Percentiles rank a stretch among this genome's conserved stretches.
Conservation (phyloP, 192 early-diverging fungal genomes). For the Thamnidium elegans region DNA sequence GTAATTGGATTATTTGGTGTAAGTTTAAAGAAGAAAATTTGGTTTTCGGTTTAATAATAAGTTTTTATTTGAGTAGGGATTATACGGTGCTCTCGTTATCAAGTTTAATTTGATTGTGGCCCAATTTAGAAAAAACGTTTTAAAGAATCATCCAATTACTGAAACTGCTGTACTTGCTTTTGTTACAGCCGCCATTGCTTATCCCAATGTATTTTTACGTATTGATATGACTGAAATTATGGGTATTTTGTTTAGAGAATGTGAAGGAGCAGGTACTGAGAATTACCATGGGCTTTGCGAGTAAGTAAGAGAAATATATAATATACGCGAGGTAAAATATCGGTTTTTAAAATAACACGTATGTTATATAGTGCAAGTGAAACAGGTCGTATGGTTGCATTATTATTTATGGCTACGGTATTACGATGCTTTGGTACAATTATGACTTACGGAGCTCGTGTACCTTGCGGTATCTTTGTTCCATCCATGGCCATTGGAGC, state of each 20-base stretch:
- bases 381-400: slow-evolving; percentile 39
- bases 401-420: slow-evolving; percentile 53
- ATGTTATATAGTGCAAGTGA: slow-evolving; percentile 18
- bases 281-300: slow-evolving; percentile 63
- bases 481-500: slow-evolving; percentile 90
- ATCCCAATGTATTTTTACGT: slow-evolving; percentile 71
- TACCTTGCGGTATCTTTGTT: slow-evolving; percentile 82
- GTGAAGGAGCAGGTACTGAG: slow-evolving; percentile 51
- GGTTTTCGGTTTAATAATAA: background rate
- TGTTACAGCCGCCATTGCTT: slow-evolving; percentile 63
- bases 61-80: slow-evolving; percentile 48
- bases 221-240: slow-evolving; percentile 87
- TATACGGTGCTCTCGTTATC: slow-evolving; percentile 78
- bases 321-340: background rate
- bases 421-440: slow-evolving; percentile 55
- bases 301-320: slow-evolving; percentile 26
- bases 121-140: slow-evolving; percentile 65
- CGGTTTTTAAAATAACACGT: slow-evolving; percentile 30
- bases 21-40: slow-evolving; percentile 9
- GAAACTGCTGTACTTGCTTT: slow-evolving; percentile 66
- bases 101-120: slow-evolving; percentile 68
- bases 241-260: slow-evolving; percentile 71
- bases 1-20: slow-evolving; percentile 81
- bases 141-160: slow-evolving; percentile 61
- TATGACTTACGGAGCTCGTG: slow-evolving; percentile 55